Conservation (phyloP, 2,329 filamentous ascomycete species). For the Triangularia verruculosa region DNA sequence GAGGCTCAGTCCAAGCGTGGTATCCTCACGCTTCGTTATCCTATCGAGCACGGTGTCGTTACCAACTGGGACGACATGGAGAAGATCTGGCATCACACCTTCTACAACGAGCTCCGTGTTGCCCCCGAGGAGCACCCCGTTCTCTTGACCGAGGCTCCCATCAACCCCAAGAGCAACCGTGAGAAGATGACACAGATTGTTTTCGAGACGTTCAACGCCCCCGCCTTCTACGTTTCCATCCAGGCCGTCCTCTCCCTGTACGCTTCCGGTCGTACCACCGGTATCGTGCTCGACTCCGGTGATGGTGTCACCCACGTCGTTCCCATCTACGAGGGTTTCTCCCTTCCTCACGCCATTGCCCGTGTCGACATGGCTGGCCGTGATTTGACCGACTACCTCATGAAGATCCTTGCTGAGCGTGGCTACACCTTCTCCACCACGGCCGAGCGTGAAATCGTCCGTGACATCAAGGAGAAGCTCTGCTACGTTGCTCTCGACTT, state of each 20-base stretch:
- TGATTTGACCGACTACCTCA: slow-evolving; percentile 99
- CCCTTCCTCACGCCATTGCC: slow-evolving; percentile 98
- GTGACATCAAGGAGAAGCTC: slow-evolving; percentile 99
- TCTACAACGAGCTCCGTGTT: slow-evolving; percentile 99
- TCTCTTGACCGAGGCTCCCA: slow-evolving; percentile 97
- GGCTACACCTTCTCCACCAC: slow-evolving; percentile 99
- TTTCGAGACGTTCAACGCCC: slow-evolving; percentile 99
- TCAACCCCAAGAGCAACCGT: slow-evolving; percentile 99
- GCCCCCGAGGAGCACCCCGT: slow-evolving; percentile 99
- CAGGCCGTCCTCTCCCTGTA: slow-evolving; percentile 99
- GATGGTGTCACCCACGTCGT: slow-evolving; percentile 99
- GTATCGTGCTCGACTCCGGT: slow-evolving; percentile 99
- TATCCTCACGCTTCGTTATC: slow-evolving; percentile 99
- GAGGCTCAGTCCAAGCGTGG: slow-evolving; percentile 99
- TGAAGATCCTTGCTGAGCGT: slow-evolving; percentile 99
- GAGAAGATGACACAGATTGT: slow-evolving; percentile 99
- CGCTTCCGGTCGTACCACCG: slow-evolving; percentile 99
- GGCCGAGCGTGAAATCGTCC: slow-evolving; percentile 99
- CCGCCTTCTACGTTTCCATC: slow-evolving; percentile 99
- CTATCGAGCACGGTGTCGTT: slow-evolving; percentile 99
- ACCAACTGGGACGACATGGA: slow-evolving; percentile 99
- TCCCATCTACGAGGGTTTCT: slow-evolving; percentile 99
- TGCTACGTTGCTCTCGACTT: slow-evolving; percentile 99
- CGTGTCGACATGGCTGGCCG: slow-evolving; percentile 99
- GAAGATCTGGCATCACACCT: slow-evolving; percentile 99